Evolutionary conservation across 129 eudicot genomes (phyloP), one percentile per base, ranked within the genome.

Genomic region (Flaveria linearis): DNA sequence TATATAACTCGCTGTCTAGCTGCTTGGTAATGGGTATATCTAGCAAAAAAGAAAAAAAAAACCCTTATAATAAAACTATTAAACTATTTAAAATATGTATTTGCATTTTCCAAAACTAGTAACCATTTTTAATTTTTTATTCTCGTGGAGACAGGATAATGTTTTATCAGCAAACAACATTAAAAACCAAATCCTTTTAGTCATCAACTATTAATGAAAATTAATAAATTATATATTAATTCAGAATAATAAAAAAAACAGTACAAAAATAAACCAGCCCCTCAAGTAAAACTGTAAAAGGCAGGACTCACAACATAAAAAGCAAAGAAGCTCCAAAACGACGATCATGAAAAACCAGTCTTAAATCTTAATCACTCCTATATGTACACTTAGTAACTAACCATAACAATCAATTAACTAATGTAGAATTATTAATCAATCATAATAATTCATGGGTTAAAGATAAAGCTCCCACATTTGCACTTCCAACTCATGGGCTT

Each of bases 401-500:
- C 18, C 36, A 52, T 42, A 67, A 6, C 9, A 17, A 16, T 8
- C 13, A n/a, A 39, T 20, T 13, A 51, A 80, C 10, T 42, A 47
- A 73, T 71, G 20, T 45, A 46, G 41, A 58, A 77, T 68, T 66
- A 2, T 46, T 14, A 14, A 36, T n/a, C 4, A n/a, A 36, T 39
- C 8, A 60, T 41, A n/a, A 53, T 5, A 41, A 41, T 7, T 90
- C 80, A 93, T 39, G 98, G 98, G 61, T 90, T 93, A 84, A 90
- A 93, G 82, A 93, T 84, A 51, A 83, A 80, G 75, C 79, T 81
- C 61, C 96, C 98, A 84, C 97, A 91, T 80, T 91, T 91, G 83
- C 97, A 91, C 75, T 91, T 91, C 97, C 97, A 91, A 69, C 89
- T 91, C 91, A 88, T 86, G 72, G 97, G 97, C 88, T 91, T 91